Evolutionary conservation across 352 stramenopile species (phyloP).

Genomic region (Phytophthora quininea): DNA sequence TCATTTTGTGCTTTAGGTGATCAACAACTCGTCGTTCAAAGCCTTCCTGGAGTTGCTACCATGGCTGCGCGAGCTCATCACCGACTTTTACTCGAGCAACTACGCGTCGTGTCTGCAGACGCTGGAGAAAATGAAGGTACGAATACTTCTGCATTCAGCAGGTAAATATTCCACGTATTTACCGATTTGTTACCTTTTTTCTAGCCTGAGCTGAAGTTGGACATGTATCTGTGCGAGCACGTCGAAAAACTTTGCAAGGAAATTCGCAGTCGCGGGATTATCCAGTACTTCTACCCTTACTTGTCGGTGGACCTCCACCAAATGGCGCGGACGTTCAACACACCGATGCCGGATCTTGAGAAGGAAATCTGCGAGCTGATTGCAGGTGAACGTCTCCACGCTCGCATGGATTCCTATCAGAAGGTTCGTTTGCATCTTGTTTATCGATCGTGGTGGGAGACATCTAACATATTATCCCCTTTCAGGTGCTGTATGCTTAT

Average conservation of each 20-base stretch:
- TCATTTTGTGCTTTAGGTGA: slow-evolving; percentile 47
- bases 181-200: neutral
- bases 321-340: slow-evolving; percentile 89
- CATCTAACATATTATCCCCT: neutral
- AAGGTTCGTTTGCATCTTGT: slow-evolving; percentile 50
- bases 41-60: slow-evolving; percentile 87
- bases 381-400: slow-evolving; percentile 67
- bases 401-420: slow-evolving; percentile 89
- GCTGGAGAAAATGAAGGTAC: slow-evolving; percentile 79
- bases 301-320: slow-evolving; percentile 84
- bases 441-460: neutral
- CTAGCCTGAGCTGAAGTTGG: slow-evolving; percentile 73
- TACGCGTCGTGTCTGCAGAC: slow-evolving; percentile 83
- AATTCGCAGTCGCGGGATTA: slow-evolving; percentile 85
- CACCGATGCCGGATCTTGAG: slow-evolving; percentile 60
- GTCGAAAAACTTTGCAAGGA: slow-evolving; percentile 78
- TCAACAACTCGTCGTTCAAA: slow-evolving; percentile 90
- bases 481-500: slow-evolving; percentile 80
- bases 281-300: slow-evolving; percentile 91
- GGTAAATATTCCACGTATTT: neutral
- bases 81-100: slow-evolving; percentile 89
- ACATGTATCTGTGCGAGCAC: slow-evolving; percentile 81
- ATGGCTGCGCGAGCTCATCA: slow-evolving; percentile 88
- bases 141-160: neutral
- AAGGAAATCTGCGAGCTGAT: slow-evolving; percentile 86